These are phyloP conservation scores for Hypericum androsaemum DNA, from an alignment of 345 rosid species.

Conservation along the genomic window DNA sequence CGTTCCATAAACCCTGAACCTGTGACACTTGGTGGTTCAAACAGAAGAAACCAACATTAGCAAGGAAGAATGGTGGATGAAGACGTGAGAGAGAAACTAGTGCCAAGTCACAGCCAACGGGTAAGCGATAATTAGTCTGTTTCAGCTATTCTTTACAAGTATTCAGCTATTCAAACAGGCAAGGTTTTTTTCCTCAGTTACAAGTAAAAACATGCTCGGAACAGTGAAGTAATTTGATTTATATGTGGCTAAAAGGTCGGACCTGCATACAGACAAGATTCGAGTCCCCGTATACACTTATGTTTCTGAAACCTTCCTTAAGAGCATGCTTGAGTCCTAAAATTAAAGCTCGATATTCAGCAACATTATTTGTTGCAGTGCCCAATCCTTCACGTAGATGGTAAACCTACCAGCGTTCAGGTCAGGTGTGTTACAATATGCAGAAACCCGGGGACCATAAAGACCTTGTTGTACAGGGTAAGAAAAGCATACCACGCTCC, in stretches of 20 bases:
- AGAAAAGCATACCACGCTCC: conserved; percentile 15
- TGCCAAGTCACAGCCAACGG: too few species aligned
- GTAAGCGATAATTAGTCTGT: too few species aligned
- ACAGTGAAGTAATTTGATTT: neutral
- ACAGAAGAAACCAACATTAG: too few species aligned
- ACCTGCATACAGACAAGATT: conserved; percentile 90
- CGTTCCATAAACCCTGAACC: conserved; percentile 70
- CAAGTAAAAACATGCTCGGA: neutral
- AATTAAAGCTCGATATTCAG: conserved; percentile 72
- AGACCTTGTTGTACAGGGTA: neutral
- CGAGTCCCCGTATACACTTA: conserved; percentile 59
- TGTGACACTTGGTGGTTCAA: conserved; percentile 10
- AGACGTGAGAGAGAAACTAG: too few species aligned
- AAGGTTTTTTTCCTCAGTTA: too few species aligned
- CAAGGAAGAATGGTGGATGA: too few species aligned
- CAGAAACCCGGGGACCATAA: neutral
- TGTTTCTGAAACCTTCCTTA: conserved; percentile 43
- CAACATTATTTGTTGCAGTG: conserved; percentile 70
- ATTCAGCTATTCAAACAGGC: too few species aligned
- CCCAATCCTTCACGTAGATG: conserved; percentile 65
- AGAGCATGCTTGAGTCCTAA: conserved; percentile 69
- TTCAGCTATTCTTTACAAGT: too few species aligned
- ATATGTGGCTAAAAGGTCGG: conserved; percentile 7
- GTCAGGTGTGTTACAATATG: neutral
- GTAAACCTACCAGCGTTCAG: conserved; percentile 25